Percentiles rank a stretch among this genome's conserved stretches.
These are phyloP conservation scores for Cylindrotheca fusiformis DNA, from an alignment of 108 stramenopile genomes.

Conservation along the genomic window DNA sequence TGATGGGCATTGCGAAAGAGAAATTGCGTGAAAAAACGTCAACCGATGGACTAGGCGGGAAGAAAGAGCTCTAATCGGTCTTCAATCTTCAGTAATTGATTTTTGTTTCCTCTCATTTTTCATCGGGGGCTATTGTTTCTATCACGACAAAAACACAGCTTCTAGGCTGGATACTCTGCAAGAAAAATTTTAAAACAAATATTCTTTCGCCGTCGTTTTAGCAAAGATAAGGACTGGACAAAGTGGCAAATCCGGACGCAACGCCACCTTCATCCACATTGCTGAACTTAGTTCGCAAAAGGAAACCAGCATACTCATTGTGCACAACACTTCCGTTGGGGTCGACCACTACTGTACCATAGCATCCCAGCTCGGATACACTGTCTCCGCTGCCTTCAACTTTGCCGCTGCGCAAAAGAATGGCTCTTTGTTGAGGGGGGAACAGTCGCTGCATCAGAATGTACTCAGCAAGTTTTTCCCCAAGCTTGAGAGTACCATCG, in stretches of 20 bases:
- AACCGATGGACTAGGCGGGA: not conserved
- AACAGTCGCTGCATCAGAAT: conserved; percentile 88
- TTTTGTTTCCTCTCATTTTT: not conserved
- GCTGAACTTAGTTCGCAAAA: conserved; percentile 80
- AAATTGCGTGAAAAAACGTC: conserved; percentile 6
- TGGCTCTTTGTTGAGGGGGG: conserved; percentile 71
- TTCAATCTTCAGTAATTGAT: no score
- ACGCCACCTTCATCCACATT: conserved; percentile 89
- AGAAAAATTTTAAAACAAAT: no score
- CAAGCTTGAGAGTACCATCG: conserved; percentile 20
- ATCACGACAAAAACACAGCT: no score
- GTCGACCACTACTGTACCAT: conserved; percentile 57
- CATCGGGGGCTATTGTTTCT: no score
- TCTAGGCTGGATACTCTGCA: no score
- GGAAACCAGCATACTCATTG: conserved; percentile 76
- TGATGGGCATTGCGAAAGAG: conserved; percentile 51
- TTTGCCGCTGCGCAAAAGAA: conserved; percentile 64
- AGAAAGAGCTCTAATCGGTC: conserved; percentile 17
- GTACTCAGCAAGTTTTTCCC: conserved; percentile 63
- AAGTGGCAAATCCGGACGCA: conserved; percentile 80
- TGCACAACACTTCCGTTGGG: conserved; percentile 54
- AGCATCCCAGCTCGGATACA: conserved; percentile 80
- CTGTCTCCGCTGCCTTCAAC: conserved; percentile 76
- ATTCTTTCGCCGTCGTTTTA: no score
- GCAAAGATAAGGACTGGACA: conserved; percentile 82